Evolutionary conservation across 2,329 filamentous ascomycete species (phyloP).

Genomic region (Nectriaceae sp.): DNA sequence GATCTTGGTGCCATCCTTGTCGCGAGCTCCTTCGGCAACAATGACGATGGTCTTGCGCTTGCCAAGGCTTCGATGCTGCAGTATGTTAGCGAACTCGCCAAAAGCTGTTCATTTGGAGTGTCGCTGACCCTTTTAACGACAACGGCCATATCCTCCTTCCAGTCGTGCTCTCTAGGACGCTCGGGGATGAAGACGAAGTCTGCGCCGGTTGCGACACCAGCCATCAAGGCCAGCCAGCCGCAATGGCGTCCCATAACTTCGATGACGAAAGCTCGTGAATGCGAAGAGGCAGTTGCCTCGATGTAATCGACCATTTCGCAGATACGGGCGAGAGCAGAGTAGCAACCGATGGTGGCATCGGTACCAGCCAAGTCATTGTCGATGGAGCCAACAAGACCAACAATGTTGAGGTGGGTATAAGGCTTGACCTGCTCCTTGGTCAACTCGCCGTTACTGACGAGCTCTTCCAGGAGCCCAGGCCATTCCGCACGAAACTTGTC

Average conservation of each 20-base stretch:
- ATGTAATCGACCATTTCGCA: slow-evolving; percentile 97
- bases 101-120: neutral
- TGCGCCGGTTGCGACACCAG: slow-evolving; percentile 89
- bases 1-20: slow-evolving; percentile 82
- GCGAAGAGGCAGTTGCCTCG: slow-evolving; percentile 90
- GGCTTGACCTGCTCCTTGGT: slow-evolving; percentile 70
- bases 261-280: slow-evolving; percentile 94
- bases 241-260: slow-evolving; percentile 99
- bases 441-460: slow-evolving; percentile 74
- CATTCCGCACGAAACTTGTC: slow-evolving; percentile 92
- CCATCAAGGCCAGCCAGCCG: slow-evolving; percentile 96
- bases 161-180: slow-evolving; percentile 82
- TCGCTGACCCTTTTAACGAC: slow-evolving; percentile 68
- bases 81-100: slow-evolving; percentile 18
- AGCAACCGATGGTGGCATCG: slow-evolving; percentile 95
- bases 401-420: slow-evolving; percentile 89
- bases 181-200: slow-evolving; percentile 98
- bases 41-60: slow-evolving; percentile 99
- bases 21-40: slow-evolving; percentile 91
- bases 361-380: slow-evolving; percentile 98
- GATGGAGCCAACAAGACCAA: slow-evolving; percentile 93
- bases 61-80: slow-evolving; percentile 78
- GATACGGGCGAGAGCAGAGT: slow-evolving; percentile 88
- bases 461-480: slow-evolving; percentile 83
- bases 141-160: slow-evolving; percentile 84